phyloP scores from a whole-genome alignment of 768 basidiomycete species.

The Trametes sanguinea region DNA sequence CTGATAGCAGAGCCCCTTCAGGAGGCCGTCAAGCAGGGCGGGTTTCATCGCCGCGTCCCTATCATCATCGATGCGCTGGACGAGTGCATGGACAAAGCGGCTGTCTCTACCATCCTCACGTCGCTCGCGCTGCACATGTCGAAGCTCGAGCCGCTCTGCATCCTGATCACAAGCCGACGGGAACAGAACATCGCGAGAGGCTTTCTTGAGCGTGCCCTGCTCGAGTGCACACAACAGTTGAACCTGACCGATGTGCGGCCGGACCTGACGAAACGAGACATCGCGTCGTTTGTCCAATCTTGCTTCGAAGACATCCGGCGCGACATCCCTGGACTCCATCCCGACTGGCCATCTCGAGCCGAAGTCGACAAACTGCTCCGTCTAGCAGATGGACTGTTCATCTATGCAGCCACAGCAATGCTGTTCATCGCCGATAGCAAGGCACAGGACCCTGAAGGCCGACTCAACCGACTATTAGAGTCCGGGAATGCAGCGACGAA shows the following conservation, averaged over 20 bases:
- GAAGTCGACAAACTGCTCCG: not conserved
- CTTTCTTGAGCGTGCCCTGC: not conserved
- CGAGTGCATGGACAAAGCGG: constrained; percentile 16
- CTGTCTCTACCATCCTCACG: constrained; percentile 9
- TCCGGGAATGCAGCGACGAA: not conserved
- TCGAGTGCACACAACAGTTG: not conserved
- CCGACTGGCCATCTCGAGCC: constrained; percentile 3
- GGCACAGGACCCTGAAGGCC: not conserved
- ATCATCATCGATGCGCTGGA: constrained; percentile 26
- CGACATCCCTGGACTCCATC: not conserved
- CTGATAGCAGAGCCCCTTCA: constrained; percentile 16
- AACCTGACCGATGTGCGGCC: not conserved
- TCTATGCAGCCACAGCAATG: constrained; percentile 25
- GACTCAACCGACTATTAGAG: not conserved
- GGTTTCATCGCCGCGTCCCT: not conserved
- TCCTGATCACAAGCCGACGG: constrained; percentile 22
- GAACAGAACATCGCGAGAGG: constrained; percentile 3
- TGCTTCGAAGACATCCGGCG: not conserved
- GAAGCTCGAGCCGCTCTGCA: constrained; percentile 4
- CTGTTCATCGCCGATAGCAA: constrained; percentile 21
- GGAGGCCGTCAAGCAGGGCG: not conserved
- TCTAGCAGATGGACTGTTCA: constrained; percentile 19
- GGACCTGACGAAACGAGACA: not conserved
- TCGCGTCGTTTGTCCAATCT: not conserved
- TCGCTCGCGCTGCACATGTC: not conserved